A percentile compares a stretch with the other conserved stretches of the same genome.
These are phyloP conservation scores for Stephanocyclus meneghinianus DNA, from an alignment of 352 stramenopile genomes.

Conservation along the genomic window DNA sequence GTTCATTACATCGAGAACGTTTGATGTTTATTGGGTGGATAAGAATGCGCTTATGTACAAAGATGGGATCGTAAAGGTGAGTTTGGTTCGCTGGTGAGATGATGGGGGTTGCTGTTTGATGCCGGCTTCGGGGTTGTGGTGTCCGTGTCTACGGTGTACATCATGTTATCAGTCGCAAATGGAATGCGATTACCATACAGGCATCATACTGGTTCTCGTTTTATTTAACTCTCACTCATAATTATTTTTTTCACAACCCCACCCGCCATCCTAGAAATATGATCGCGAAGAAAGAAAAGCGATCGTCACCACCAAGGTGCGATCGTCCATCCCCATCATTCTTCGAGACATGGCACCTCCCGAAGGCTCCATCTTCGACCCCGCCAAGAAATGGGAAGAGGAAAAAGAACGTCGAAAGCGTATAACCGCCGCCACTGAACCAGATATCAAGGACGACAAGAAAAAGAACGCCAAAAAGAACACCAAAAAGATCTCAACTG, in stretches of 20 bases:
- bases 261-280: slow-evolving; percentile 53
- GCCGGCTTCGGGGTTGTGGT: neutral
- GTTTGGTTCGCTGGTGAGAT: slow-evolving; percentile 27
- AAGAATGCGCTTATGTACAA: slow-evolving; percentile 78
- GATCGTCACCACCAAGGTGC: slow-evolving; percentile 67
- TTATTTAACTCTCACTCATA: neutral
- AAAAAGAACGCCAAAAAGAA: slow-evolving; percentile 61
- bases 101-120: neutral
- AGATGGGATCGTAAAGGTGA: slow-evolving; percentile 79
- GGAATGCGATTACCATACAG: neutral
- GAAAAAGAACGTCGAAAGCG: slow-evolving; percentile 69
- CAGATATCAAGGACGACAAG: slow-evolving; percentile 43
- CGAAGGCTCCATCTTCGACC: slow-evolving; percentile 82
- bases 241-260: neutral
- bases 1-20: slow-evolving; percentile 79
- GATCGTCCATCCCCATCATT: slow-evolving; percentile 81
- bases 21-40: slow-evolving; percentile 82
- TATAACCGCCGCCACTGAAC: slow-evolving; percentile 20
- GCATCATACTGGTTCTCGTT: neutral
- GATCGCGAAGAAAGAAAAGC: slow-evolving; percentile 66
- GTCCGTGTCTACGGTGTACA: neutral
- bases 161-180: slow-evolving; percentile 4
- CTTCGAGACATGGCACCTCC: slow-evolving; percentile 82
- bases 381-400: slow-evolving; percentile 79
- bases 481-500: slow-evolving; percentile 70